Evolutionary conservation across 2,329 filamentous ascomycete species (phyloP).

Genomic region (Fusarium drepaniforme): DNA sequence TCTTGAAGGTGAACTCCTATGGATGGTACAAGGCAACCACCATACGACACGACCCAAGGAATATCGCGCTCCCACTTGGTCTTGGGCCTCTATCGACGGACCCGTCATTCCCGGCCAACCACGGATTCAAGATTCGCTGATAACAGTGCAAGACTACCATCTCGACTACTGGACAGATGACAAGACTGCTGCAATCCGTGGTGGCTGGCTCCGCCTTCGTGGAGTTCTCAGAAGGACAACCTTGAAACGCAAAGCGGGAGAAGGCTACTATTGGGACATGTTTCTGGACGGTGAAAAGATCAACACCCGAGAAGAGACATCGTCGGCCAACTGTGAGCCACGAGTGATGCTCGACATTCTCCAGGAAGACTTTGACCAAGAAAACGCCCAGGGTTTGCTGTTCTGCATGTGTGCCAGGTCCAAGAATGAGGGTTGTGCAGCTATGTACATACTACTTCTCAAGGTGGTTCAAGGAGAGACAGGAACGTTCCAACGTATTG

Average conservation of each 20-base stretch:
- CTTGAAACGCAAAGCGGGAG: not conserved
- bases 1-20: not conserved
- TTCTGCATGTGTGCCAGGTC: not conserved
- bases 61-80: not conserved
- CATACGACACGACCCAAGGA: not conserved
- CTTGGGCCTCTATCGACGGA: not conserved
- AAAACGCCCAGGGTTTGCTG: not conserved
- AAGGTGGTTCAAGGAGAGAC: not conserved
- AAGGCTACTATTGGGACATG: not conserved
- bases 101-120: not conserved
- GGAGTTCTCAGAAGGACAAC: not conserved
- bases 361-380: not conserved
- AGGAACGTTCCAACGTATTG: not conserved
- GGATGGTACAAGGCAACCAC: not conserved
- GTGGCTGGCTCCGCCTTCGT: not conserved
- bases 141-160: not conserved
- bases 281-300: not conserved
- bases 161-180: not conserved
- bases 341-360: not conserved
- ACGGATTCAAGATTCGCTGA: not conserved
- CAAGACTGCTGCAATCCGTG: not conserved
- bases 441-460: not conserved
- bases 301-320: not conserved
- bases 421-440: not conserved
- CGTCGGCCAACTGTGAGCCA: not conserved